Percentiles rank a stretch among this genome's conserved stretches.
Evolutionary conservation across 2,329 filamentous ascomycete genomes (phyloP).

Genomic region (Ophiocordyceps unilateralis): DNA sequence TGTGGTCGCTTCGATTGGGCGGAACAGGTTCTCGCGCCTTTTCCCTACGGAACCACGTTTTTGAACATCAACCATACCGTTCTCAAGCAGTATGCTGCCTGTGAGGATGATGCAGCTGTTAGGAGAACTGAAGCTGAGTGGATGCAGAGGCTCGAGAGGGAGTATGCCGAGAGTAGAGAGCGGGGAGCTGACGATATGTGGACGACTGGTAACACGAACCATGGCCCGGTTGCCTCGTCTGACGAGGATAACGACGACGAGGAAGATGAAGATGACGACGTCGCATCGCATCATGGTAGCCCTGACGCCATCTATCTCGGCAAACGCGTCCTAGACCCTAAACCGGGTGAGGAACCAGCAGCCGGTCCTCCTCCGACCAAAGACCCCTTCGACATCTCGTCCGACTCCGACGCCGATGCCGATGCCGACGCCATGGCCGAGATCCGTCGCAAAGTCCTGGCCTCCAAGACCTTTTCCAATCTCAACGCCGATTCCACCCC

Average conservation of each 20-base stretch:
- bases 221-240: conserved; percentile 32
- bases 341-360: conserved; percentile 9
- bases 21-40: conserved; percentile 61
- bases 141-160: conserved; percentile 76
- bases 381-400: conserved; percentile 62
- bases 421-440: conserved; percentile 65
- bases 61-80: conserved; percentile 77
- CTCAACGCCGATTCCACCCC: conserved; percentile 26
- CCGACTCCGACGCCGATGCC: conserved; percentile 57
- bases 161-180: conserved; percentile 67
- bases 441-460: conserved; percentile 74
- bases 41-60: conserved; percentile 78
- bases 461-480: conserved; percentile 67
- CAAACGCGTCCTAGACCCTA: conserved; percentile 23
- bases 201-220: conserved; percentile 81
- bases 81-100: conserved; percentile 71
- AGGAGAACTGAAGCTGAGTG: conserved; percentile 76
- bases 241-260: conserved; percentile 32
- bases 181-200: conserved; percentile 61
- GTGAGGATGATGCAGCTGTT: conserved; percentile 61
- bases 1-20: conserved; percentile 90
- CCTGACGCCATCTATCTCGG: conserved; percentile 44
- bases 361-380: conserved; percentile 16
- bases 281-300: conserved; percentile 18
- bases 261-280: conserved; percentile 29